A percentile compares a stretch with the other conserved stretches of the same genome.
phyloP scores from a whole-genome alignment of 345 rosid genomes.

The Ceriops decandra region DNA sequence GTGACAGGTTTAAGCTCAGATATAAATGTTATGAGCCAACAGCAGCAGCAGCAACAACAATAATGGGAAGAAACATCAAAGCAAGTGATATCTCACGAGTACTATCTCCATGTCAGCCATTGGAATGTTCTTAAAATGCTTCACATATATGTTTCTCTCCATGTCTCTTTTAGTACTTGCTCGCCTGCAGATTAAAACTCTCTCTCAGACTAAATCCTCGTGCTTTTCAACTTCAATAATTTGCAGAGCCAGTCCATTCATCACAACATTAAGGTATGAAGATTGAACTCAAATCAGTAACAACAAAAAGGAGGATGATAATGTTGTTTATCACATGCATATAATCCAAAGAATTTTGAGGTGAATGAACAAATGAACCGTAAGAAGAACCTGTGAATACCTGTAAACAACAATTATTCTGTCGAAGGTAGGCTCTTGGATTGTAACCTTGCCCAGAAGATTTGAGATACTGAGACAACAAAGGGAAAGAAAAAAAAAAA shows the following conservation, averaged over 20 bases:
- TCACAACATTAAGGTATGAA: no score
- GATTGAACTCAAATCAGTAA: background rate
- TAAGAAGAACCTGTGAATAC: constrained; percentile 24
- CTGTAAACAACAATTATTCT: constrained; percentile 79
- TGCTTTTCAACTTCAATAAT: background rate
- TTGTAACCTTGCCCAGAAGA: constrained; percentile 51
- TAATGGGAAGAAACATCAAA: background rate
- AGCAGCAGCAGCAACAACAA: background rate
- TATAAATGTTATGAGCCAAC: no score
- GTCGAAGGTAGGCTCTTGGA: constrained; percentile 78
- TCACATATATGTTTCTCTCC: constrained; percentile 23
- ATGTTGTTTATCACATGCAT: no score
- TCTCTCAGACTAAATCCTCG: background rate
- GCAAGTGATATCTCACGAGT: constrained; percentile 14
- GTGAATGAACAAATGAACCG: no score
- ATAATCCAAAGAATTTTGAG: no score
- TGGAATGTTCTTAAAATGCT: constrained; percentile 27
- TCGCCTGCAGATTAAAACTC: constrained; percentile 17
- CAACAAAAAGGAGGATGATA: background rate
- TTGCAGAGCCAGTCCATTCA: no score
- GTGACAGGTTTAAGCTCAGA: background rate
- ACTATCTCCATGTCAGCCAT: constrained; percentile 35
- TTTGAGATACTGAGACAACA: constrained; percentile 41
- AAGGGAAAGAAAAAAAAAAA: background rate
- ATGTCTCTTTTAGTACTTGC: constrained; percentile 6